phyloP scores from a whole-genome alignment of 1,139 yeast genomes.

The Nadsonia commutata region DNA sequence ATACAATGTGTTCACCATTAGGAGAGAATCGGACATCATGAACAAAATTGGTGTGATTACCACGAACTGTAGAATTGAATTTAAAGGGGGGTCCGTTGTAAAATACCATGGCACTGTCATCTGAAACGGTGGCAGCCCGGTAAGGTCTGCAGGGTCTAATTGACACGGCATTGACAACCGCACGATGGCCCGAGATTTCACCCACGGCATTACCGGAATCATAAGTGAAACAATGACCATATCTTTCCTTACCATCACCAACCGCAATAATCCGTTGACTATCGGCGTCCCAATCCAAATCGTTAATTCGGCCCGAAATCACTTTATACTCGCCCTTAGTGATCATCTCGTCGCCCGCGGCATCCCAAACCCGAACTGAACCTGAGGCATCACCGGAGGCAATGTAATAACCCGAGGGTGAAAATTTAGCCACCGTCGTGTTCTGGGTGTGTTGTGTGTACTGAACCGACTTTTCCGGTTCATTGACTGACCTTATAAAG shows the following conservation, averaged over 20 bases:
- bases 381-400: slow-evolving; percentile 92
- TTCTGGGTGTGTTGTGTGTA: slow-evolving; percentile 55
- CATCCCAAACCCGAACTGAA: slow-evolving; percentile 78
- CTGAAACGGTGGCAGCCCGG: slow-evolving; percentile 86
- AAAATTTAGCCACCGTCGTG: slow-evolving; percentile 72
- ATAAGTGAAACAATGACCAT: slow-evolving; percentile 85
- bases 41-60: slow-evolving; percentile 62
- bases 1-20: slow-evolving; percentile 46
- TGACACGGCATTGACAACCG: slow-evolving; percentile 67
- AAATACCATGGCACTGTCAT: slow-evolving; percentile 74
- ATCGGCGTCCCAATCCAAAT: slow-evolving; percentile 89
- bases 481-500: slow-evolving; percentile 49
- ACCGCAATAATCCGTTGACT: slow-evolving; percentile 77
- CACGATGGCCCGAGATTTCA: slow-evolving; percentile 89
- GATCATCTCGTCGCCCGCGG: slow-evolving; percentile 41
- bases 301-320: slow-evolving; percentile 68
- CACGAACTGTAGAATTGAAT: slow-evolving; percentile 58
- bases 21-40: slow-evolving; percentile 77
- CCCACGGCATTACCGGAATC: slow-evolving; percentile 94
- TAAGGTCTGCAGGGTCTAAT: slow-evolving; percentile 84
- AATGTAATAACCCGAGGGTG: slow-evolving; percentile 80
- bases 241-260: slow-evolving; percentile 85
- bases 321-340: slow-evolving; percentile 74
- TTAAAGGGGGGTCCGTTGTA: slow-evolving; percentile 90
- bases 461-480: slow-evolving; percentile 38